Base-by-base conservation (phyloP, 2,329 filamentous ascomycete species). In the Aspergillus puulaauensis region DNA sequence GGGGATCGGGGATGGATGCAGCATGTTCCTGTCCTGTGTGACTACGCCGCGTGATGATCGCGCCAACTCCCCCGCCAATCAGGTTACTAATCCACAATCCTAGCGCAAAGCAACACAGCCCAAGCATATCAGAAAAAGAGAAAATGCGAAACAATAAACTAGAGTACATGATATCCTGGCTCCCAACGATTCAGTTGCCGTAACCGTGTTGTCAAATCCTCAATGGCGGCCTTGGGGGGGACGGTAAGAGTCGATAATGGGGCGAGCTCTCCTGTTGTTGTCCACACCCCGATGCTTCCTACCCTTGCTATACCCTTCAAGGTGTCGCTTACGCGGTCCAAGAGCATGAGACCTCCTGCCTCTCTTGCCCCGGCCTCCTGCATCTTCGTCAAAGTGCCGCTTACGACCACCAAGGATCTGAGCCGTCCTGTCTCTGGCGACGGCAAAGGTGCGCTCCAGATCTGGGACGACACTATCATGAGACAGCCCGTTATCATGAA, bases 361-460 rank as follows among this genome's bases (percentile, higher is more conserved):
- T 46, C 46, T 61, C 33, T 41, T 49, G 39, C 23, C 19, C 23
- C n/a, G 47, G 40, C 21, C 17, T 43, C 52, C 58, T 37, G 27
- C 46, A 6, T 45, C 49, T 11, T 63, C 60, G 23, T 78, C 74
- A 45, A 76, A 77, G 49, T 71, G 73, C 21, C 76, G 65, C 57
- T 75, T 75, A 43, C 69, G 69, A 8, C 76, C 75, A 17, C 75
- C 75, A 2, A 69, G 66, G 39, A 78, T 64, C 47, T 68, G 64
- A 9, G 68, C 68, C 2, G 73, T 73, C 41, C 71, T 75, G 31
- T 68, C 66, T 37, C 71, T 68, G 12, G 75, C 74, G 35, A 70
- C 64, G 14, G 63, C 60, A 33, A 74, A 74, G 4, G 70, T 69
- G 4, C 64, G 56, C 24, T 73, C 60, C 12, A 79, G 61, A 43